phyloP scores from a whole-genome alignment of 2,329 filamentous ascomycete genomes.

The Coniochaeta sp. region DNA sequence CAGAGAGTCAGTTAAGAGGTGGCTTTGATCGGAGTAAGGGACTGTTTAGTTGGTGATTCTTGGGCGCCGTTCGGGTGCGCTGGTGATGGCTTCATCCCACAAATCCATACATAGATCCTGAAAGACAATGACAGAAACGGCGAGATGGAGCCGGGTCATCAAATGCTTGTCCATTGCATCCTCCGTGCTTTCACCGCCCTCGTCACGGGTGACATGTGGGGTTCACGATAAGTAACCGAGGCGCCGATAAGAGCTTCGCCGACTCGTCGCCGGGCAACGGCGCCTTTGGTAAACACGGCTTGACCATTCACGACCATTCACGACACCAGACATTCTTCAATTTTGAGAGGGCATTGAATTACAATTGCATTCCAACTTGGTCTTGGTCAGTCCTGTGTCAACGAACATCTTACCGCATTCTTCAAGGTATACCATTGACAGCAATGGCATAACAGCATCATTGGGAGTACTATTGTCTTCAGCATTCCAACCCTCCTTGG shows the following conservation, averaged over 20 bases:
- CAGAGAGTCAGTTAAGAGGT: constrained; percentile 74
- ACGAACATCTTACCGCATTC: not conserved
- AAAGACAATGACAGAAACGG: not conserved
- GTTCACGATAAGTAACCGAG: not conserved
- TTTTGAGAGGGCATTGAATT: too few species aligned
- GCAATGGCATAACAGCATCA: constrained; percentile 1
- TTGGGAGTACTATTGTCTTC: not conserved
- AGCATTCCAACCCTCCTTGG: not conserved
- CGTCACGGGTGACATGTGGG: not conserved
- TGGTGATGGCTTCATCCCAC: too few species aligned
- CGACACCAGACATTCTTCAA: not conserved
- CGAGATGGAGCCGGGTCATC: too few species aligned
- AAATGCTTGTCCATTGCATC: too few species aligned
- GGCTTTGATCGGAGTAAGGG: constrained; percentile 82
- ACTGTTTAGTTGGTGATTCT: constrained; percentile 72
- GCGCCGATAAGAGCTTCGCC: not conserved
- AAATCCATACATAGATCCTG: not conserved
- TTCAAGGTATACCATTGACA: too few species aligned
- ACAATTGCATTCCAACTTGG: not conserved
- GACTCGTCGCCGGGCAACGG: not conserved
- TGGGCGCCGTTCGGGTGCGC: not conserved
- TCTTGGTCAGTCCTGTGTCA: not conserved
- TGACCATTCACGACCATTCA: not conserved
- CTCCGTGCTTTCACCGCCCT: not conserved
- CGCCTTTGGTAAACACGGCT: not conserved